phyloP scores from a whole-genome alignment of 768 basidiomycete genomes.

The Mycena filopes region DNA sequence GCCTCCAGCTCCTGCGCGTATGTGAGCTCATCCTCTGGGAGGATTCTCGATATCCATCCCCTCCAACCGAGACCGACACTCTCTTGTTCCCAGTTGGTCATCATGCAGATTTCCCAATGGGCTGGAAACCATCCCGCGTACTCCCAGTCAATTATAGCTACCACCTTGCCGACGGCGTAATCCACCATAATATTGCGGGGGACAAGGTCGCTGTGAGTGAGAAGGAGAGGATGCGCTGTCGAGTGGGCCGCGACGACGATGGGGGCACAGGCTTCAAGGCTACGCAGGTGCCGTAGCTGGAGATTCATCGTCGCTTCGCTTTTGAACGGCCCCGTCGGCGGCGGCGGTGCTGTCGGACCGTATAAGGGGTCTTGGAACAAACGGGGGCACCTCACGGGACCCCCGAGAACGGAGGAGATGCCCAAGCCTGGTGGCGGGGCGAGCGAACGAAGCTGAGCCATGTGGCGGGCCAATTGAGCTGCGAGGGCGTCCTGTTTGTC shows the following conservation, averaged over 20 bases:
- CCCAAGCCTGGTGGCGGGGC: conserved; percentile 9
- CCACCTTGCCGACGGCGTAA: conserved; percentile 31
- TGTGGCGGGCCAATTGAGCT: conserved; percentile 10
- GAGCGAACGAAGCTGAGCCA: conserved; percentile 18
- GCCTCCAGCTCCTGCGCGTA: conserved; percentile 18
- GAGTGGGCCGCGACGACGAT: conserved; percentile 6
- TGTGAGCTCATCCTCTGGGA: conserved; percentile 6
- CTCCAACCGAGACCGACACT: conserved; percentile 12
- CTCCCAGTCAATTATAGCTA: conserved; percentile 44
- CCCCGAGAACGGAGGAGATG: conserved; percentile 19
- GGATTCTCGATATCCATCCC: conserved; percentile 11
- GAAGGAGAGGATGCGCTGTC: conserved; percentile 24
- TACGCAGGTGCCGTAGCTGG: conserved; percentile 17
- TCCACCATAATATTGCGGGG: conserved; percentile 40
- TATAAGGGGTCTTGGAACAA: conserved; percentile 13
- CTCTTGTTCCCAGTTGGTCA: conserved; percentile 18
- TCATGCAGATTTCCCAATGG: conserved; percentile 36
- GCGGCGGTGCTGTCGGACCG: conserved; percentile 9
- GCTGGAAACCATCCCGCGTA: conserved; percentile 39
- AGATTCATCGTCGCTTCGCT: conserved; percentile 16
- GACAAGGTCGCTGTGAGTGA: conserved; percentile 39
- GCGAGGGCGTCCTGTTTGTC: conserved; percentile 12
- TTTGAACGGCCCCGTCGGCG: conserved; percentile 15
- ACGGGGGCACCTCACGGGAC: conserved; percentile 19
- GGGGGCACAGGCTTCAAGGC: conserved; percentile 5